A percentile compares a stretch with the other conserved stretches of the same genome.
Evolutionary conservation across 179 eudicot genomes (phyloP).

Genomic region (Corrigiola litoralis): DNA sequence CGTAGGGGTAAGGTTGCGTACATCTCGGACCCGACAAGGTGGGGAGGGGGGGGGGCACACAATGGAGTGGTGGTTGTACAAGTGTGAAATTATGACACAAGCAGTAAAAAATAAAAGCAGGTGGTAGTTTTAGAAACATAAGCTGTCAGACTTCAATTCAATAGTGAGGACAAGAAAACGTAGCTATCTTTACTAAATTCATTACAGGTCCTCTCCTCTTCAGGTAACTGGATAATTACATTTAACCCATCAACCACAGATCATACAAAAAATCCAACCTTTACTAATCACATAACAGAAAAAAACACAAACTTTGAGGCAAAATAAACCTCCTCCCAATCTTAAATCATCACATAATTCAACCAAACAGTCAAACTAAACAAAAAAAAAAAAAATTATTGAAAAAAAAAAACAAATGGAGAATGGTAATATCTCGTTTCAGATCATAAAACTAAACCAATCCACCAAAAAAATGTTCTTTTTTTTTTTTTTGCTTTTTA

Average conservation of each 20-base stretch:
- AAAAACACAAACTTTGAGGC: background rate
- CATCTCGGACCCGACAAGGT: background rate
- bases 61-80: background rate
- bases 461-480: background rate
- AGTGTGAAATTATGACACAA: background rate
- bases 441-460: constrained; percentile 11
- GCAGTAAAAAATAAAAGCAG: constrained; percentile 13
- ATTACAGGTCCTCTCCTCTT: constrained; percentile 13
- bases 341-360: background rate
- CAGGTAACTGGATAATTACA: constrained; percentile 10
- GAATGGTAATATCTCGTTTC: background rate
- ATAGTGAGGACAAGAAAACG: constrained; percentile 1
- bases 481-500: background rate
- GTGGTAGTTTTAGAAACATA: constrained; percentile 4
- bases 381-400: background rate
- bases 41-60: too few species aligned
- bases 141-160: constrained; percentile 26
- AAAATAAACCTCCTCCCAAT: background rate
- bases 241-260: background rate
- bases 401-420: too few species aligned
- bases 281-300: background rate
- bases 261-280: background rate
- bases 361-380: background rate
- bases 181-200: background rate
- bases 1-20: background rate